Percentiles rank a stretch among this genome's conserved stretches.
Evolutionary conservation across 306 rosid genomes (phyloP).

Genomic region (Sicyos baderoa): DNA sequence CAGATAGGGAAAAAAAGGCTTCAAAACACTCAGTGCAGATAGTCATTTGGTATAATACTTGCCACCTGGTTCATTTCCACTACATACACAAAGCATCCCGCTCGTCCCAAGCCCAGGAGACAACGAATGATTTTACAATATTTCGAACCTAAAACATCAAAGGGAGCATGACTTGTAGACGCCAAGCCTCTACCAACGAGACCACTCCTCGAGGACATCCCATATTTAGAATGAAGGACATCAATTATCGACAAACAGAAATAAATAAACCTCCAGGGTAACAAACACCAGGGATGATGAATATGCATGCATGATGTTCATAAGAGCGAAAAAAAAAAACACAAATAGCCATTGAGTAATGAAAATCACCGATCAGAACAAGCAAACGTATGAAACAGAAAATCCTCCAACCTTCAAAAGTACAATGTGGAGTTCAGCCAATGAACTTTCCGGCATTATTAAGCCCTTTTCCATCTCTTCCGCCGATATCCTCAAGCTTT

Average conservation of each 20-base stretch:
- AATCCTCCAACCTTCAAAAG: conserved; percentile 55
- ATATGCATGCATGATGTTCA: neutral
- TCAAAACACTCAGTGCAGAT: neutral
- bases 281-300: neutral
- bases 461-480: conserved; percentile 72
- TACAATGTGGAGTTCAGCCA: conserved; percentile 62
- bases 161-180: no score
- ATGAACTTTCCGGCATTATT: conserved; percentile 41
- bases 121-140: no score
- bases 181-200: no score
- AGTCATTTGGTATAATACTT: no score
- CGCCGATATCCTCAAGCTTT: conserved; percentile 45
- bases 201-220: no score
- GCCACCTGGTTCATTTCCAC: no score
- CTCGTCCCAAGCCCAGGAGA: no score
- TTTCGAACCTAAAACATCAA: no score
- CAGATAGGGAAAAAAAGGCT: neutral
- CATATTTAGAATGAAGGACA: neutral
- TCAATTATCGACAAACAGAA: neutral
- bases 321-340: neutral
- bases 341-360: neutral
- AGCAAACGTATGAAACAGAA: neutral
- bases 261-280: neutral
- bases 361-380: neutral
- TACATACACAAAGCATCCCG: no score